Percentiles rank a stretch among this genome's conserved stretches.
Evolutionary conservation across 208 protist species (phyloP).

Genomic region (Balamuthia mandrillaris): DNA sequence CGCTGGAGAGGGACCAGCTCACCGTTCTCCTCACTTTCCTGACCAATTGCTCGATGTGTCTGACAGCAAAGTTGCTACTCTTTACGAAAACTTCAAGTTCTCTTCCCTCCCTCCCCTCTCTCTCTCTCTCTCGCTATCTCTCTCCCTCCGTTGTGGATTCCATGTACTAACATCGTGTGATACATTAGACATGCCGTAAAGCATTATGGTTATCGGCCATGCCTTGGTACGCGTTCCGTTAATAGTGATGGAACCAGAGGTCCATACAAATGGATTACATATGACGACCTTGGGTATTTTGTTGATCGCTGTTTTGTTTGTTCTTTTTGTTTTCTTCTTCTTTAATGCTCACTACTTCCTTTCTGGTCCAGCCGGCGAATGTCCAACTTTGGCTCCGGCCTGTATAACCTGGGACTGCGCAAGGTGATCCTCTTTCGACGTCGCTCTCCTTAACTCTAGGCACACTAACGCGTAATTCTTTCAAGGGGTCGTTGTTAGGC

Average conservation of each 20-base stretch:
- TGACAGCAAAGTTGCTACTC: not conserved
- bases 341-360: too few species aligned
- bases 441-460: not conserved
- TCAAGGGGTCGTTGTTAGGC: constrained; percentile 41
- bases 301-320: constrained; percentile 12
- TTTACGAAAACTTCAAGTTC: constrained; percentile 30
- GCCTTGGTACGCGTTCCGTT: not conserved
- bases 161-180: too few species aligned
- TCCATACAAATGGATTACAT: constrained; percentile 22
- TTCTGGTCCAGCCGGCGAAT: too few species aligned
- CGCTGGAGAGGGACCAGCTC: not conserved
- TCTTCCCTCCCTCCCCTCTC: too few species aligned
- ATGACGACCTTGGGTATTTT: constrained; percentile 9
- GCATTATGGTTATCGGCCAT: not conserved
- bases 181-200: constrained; percentile 10
- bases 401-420: not conserved
- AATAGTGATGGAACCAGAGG: constrained; percentile 7
- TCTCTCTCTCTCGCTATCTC: not conserved
- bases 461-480: not conserved
- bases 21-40: constrained; percentile 19
- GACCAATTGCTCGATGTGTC: not conserved
- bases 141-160: not conserved
- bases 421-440: not conserved
- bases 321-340: too few species aligned
- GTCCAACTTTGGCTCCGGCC: too few species aligned